phyloP scores from a whole-genome alignment of 2,329 filamentous ascomycete species.

The Dactylella cylindrospora region DNA sequence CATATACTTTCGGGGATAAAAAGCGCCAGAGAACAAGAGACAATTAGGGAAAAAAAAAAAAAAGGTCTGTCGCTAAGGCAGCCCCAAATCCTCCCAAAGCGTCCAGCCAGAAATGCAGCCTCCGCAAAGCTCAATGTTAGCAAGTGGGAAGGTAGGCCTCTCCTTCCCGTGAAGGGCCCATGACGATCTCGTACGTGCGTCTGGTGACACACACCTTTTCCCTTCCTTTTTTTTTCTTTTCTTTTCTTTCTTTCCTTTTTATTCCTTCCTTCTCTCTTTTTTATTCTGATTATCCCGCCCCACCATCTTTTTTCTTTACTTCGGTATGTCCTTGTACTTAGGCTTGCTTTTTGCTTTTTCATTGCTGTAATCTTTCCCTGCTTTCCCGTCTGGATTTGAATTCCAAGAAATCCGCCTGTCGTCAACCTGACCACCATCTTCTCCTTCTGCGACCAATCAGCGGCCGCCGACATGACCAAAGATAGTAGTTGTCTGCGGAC shows the following conservation, averaged over 20 bases:
- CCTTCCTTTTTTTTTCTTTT: no score
- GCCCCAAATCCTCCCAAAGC: no score
- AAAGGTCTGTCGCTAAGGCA: no score
- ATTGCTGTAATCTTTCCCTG: not conserved
- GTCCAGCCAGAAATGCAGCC: no score
- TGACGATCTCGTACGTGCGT: slow-evolving; percentile 15
- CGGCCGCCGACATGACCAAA: slow-evolving; percentile 38
- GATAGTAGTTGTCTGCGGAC: slow-evolving; percentile 44
- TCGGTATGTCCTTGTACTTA: no score
- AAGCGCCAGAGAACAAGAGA: no score
- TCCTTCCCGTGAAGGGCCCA: slow-evolving; percentile 19
- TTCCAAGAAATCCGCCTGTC: slow-evolving; percentile 9
- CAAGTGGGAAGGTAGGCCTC: slow-evolving; percentile 7
- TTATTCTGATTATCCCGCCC: slow-evolving; percentile 43
- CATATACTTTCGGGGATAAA: no score
- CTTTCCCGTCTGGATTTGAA: not conserved
- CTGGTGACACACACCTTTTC: slow-evolving; percentile 45
- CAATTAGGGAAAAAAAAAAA: no score
- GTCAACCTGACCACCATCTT: slow-evolving; percentile 33
- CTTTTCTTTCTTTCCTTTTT: no score
- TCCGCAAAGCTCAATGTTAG: no score
- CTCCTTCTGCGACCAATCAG: slow-evolving; percentile 26
- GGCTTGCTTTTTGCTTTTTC: slow-evolving; percentile 43
- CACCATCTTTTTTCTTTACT: slow-evolving; percentile 27
- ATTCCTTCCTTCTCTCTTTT: no score